Evolutionary conservation across 1,284 basidiomycete species (phyloP).

Genomic region (Cryptococcus sp.): DNA sequence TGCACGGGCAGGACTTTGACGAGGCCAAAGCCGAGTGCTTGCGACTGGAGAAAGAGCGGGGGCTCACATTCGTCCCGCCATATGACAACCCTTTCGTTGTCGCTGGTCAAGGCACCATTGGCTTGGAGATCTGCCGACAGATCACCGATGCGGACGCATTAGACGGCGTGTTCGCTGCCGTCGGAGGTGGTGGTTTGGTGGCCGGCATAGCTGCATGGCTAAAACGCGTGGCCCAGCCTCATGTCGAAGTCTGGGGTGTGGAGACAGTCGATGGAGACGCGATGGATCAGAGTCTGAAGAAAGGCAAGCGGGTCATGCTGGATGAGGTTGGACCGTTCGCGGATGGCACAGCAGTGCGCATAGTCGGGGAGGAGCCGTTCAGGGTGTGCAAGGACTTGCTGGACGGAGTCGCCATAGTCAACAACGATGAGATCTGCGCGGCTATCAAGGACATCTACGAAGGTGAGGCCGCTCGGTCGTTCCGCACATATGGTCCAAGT

Average conservation of each 20-base stretch:
- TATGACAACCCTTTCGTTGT: slow-evolving; percentile 98
- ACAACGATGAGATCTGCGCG: slow-evolving; percentile 97
- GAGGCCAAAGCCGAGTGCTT: slow-evolving; percentile 94
- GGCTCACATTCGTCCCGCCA: slow-evolving; percentile 89
- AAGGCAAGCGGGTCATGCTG: slow-evolving; percentile 78
- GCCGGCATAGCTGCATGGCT: slow-evolving; percentile 90
- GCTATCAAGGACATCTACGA: slow-evolving; percentile 99
- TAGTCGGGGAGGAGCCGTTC: slow-evolving; percentile 94
- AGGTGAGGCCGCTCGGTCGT: slow-evolving; percentile 59
- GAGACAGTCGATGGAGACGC: slow-evolving; percentile 96
- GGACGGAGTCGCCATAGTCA: slow-evolving; percentile 82
- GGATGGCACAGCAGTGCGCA: slow-evolving; percentile 98
- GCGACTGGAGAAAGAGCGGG: slow-evolving; percentile 73
- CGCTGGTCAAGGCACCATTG: slow-evolving; percentile 95
- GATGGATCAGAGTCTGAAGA: slow-evolving; percentile 76
- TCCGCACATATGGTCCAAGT: not conserved
- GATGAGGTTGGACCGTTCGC: slow-evolving; percentile 93
- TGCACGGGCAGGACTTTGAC: slow-evolving; percentile 93
- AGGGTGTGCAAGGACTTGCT: slow-evolving; percentile 82
- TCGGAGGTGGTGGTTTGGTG: slow-evolving; percentile 92
- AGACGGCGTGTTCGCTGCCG: slow-evolving; percentile 82
- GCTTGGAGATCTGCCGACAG: slow-evolving; percentile 91
- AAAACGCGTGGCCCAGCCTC: slow-evolving; percentile 86
- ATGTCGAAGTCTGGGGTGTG: slow-evolving; percentile 82
- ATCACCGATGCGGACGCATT: slow-evolving; percentile 70